These are phyloP conservation scores for Neoscytalidium dimidiatum DNA, from an alignment of 2,329 filamentous ascomycete species.

Conservation along the genomic window DNA sequence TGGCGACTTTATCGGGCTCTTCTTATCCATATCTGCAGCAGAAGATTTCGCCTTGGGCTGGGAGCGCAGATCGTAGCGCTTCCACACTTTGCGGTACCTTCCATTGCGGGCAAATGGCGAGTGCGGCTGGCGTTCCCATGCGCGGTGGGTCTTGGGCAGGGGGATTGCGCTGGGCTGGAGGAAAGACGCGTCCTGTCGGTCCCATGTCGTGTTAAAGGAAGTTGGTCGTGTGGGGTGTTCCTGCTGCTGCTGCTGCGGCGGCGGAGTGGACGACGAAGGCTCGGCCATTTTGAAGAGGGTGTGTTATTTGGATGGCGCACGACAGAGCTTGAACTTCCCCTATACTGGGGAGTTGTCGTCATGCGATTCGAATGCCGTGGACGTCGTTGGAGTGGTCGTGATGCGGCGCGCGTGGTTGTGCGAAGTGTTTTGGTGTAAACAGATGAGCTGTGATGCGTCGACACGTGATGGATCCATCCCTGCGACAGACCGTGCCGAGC, in stretches of 20 bases:
- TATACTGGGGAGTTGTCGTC: not conserved
- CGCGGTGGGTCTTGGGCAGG: conserved; percentile 45
- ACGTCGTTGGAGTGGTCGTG: not conserved
- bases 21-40: conserved; percentile 23
- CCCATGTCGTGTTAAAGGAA: conserved; percentile 34
- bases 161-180: conserved; percentile 45
- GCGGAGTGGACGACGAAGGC: conserved; percentile 30
- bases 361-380: not conserved
- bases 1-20: conserved; percentile 33
- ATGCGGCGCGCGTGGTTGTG: not conserved
- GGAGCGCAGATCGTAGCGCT: conserved; percentile 39
- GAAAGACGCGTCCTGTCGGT: conserved; percentile 42
- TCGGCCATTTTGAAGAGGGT: conserved; percentile 5
- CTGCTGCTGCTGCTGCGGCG: conserved; percentile 18
- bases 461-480: not conserved
- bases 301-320: not conserved
- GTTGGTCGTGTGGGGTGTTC: conserved; percentile 31
- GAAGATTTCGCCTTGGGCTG: conserved; percentile 21
- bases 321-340: not conserved
- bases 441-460: not conserved
- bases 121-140: conserved; percentile 51
- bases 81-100: conserved; percentile 51
- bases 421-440: conserved; percentile 18
- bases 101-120: conserved; percentile 39
- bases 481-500: not conserved